Evolutionary conservation across 768 basidiomycete species (phyloP), one percentile per base, ranked within the genome.

Genomic region (Pleurotus djamor): DNA sequence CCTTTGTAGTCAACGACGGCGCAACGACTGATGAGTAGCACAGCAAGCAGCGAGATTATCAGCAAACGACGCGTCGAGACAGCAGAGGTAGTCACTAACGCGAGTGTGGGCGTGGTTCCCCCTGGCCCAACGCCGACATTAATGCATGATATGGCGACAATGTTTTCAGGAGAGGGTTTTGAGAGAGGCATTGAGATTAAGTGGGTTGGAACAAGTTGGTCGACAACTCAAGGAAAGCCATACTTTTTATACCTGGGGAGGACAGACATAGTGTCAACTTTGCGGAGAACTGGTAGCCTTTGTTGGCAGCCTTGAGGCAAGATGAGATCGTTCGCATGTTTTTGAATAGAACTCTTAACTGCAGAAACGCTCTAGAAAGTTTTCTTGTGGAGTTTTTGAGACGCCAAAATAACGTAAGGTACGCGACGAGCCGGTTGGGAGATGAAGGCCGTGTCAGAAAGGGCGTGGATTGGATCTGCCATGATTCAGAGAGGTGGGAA

Each of bases 111-210:
- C 1, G 91, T 93, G 13, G 87, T 87, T 5, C 91, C 91, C 3
- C 91, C 90, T 14, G 88, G 86, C 33, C 90, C 90, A 38, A 89
- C 87, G 10, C 91, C 91, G n/a, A 92, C 87, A 62, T 84, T 85
- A 52, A 78, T 75, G 63, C 85, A 90, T 13, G 88, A 83, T 45
- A 92, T 69, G 5, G 85, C 80, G 45, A 88, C 69, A 62, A 85
- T 77, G 58, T 80, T 79, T 45, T 73, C 85, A 21, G 68, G 64
- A 44, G 74, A 64, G 17, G 72, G 72, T 59, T 73, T 64, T 28
- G 61, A 41, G 9, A n/a, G 16, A 16, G 63, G 43, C 60, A 61
- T 61, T 65, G 68, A 56, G 61, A 47, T 12, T 14, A 58, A 64
- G 66, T 65, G 62, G 59, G 44, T 56, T 28, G 21, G 21, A 28